Evolutionary conservation across 805 yeast species (phyloP).

Genomic region (Candida jianshihensis): DNA sequence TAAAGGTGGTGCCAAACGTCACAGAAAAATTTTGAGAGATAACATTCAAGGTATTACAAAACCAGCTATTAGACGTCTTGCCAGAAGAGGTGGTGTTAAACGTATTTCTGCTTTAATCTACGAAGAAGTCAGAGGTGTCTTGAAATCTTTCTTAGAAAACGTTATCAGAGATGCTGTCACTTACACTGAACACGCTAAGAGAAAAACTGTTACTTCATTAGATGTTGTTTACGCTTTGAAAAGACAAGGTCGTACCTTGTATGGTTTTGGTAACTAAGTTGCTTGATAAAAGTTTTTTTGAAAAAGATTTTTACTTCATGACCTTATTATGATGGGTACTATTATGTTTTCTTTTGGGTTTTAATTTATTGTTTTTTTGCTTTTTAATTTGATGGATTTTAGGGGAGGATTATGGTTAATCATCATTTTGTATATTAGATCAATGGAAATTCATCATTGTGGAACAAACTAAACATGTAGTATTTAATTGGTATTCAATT

Average conservation of each 20-base stretch:
- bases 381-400: neutral
- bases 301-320: no score
- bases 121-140: constrained; percentile 97
- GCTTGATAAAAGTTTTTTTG: no score
- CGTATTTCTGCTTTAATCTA: constrained; percentile 98
- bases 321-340: constrained; percentile 2
- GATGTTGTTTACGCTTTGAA: constrained; percentile 98
- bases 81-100: constrained; percentile 99
- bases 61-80: constrained; percentile 99
- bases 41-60: constrained; percentile 99
- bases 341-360: neutral
- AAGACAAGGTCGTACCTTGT: constrained; percentile 99
- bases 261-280: constrained; percentile 98
- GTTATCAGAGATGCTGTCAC: constrained; percentile 99
- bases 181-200: constrained; percentile 99
- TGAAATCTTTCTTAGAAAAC: constrained; percentile 91
- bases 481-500: no score
- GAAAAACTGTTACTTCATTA: constrained; percentile 98
- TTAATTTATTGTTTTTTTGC: neutral
- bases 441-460: constrained; percentile 1
- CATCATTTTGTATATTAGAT: constrained; percentile 1
- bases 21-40: constrained; percentile 98
- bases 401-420: neutral
- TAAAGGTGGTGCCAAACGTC: constrained; percentile 99
- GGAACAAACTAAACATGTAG: neutral